phyloP scores from a whole-genome alignment of 1,284 basidiomycete species.

The Ceratorhiza oryzae-sativae region DNA sequence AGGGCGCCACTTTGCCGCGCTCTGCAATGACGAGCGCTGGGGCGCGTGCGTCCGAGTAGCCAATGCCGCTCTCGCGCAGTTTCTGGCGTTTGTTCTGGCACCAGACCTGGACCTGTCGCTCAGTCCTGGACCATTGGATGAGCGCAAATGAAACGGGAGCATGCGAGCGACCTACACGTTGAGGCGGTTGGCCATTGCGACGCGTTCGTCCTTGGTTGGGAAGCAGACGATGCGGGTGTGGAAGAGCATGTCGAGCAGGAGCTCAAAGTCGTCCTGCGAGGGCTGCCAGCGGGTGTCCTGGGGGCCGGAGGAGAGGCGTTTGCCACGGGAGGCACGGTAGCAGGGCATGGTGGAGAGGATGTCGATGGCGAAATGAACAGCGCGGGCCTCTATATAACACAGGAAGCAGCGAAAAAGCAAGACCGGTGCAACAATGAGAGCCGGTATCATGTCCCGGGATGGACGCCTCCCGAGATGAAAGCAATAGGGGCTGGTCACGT shows the following conservation, averaged over 20 bases:
- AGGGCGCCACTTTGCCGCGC: slow-evolving; percentile 32
- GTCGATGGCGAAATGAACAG: slow-evolving; percentile 29
- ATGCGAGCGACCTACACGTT: slow-evolving; percentile 27
- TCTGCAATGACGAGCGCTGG: slow-evolving; percentile 35
- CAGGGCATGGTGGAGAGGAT: slow-evolving; percentile 38
- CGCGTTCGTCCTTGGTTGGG: slow-evolving; percentile 38
- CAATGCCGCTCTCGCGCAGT: slow-evolving; percentile 37
- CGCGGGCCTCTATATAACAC: not conserved
- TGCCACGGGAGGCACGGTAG: slow-evolving; percentile 36
- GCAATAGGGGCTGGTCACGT: slow-evolving; percentile 35
- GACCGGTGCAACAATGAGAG: slow-evolving; percentile 15
- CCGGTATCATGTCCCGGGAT: slow-evolving; percentile 23
- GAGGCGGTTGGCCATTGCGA: slow-evolving; percentile 34
- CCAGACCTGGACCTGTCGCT: slow-evolving; percentile 38
- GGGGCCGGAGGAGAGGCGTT: slow-evolving; percentile 29
- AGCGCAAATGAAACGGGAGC: slow-evolving; percentile 12
- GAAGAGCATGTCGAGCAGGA: slow-evolving; percentile 39
- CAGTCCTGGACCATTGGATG: slow-evolving; percentile 16
- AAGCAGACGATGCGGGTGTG: slow-evolving; percentile 35
- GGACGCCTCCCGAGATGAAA: slow-evolving; percentile 28
- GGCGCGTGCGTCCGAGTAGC: slow-evolving; percentile 24
- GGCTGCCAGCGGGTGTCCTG: slow-evolving; percentile 38
- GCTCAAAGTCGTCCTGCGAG: slow-evolving; percentile 38
- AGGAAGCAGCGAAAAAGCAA: slow-evolving; percentile 25
- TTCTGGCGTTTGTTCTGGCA: slow-evolving; percentile 39